Evolutionary conservation across 75 land plant genomes (phyloP).

Genomic region (Sequoiadendron giganteum): DNA sequence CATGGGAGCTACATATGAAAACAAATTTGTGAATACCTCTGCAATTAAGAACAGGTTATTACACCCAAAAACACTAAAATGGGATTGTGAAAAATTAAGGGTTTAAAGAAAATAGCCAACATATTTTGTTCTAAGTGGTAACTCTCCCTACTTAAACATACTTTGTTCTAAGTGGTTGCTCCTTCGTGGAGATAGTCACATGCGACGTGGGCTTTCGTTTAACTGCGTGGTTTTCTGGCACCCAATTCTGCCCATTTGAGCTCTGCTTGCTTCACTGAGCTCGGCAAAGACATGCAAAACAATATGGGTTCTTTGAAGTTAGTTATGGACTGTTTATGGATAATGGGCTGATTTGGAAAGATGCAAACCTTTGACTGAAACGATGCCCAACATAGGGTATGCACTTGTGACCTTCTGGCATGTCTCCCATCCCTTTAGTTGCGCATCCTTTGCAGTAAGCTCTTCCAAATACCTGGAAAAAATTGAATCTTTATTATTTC

Average conservation of each 20-base stretch:
- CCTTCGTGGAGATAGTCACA: background rate
- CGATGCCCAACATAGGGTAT: background rate
- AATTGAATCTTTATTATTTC: background rate
- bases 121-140: too few species aligned
- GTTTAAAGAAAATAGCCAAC: too few species aligned
- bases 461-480: background rate
- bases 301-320: background rate
- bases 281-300: background rate
- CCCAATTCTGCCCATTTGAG: slow-evolving; percentile 5
- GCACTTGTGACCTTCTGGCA: slow-evolving; percentile 1
- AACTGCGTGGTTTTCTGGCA: background rate
- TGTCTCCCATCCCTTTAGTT: background rate
- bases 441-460: background rate
- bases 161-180: background rate
- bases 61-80: too few species aligned
- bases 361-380: background rate
- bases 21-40: too few species aligned
- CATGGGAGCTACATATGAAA: too few species aligned
- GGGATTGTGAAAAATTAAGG: too few species aligned
- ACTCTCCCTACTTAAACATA: too few species aligned
- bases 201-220: background rate
- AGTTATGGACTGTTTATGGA: background rate
- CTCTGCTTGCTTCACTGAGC: background rate
- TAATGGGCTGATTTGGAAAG: background rate
- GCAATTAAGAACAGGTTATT: too few species aligned